phyloP scores from a whole-genome alignment of 2,329 filamentous ascomycete genomes.

The Cadophora luteo-olivacea region DNA sequence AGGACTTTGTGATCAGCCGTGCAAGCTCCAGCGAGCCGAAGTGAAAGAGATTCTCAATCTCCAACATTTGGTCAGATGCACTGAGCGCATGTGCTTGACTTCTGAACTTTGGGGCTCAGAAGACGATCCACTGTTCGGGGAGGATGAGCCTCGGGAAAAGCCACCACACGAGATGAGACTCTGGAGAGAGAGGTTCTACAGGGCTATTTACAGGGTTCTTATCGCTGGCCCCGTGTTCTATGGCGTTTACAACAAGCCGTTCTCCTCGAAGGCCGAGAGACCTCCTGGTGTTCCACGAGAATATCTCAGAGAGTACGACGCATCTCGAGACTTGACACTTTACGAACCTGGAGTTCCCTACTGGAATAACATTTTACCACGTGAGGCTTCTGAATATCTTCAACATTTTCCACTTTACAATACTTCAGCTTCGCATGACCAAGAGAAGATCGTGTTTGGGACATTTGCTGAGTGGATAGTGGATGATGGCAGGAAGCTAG shows the following conservation, averaged over 20 bases:
- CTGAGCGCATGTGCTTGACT: constrained; percentile 1
- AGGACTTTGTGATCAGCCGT: background rate
- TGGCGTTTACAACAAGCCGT: constrained; percentile 4
- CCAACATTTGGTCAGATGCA: constrained; percentile 15
- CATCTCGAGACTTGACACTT: too few relatives aligned
- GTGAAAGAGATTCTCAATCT: background rate
- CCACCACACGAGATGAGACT: background rate
- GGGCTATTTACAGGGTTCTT: constrained; percentile 13
- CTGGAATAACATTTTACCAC: too few relatives aligned
- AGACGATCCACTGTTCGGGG: background rate
- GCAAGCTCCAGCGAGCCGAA: background rate
- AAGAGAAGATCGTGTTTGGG: too few relatives aligned
- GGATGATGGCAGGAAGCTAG: too few relatives aligned
- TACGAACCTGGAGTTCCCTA: too few relatives aligned
- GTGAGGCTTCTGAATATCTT: too few relatives aligned
- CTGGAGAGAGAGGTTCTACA: constrained; percentile 17
- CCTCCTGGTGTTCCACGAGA: background rate
- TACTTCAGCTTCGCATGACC: too few relatives aligned
- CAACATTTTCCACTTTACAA: too few relatives aligned
- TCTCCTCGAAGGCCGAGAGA: background rate
- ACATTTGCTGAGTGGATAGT: too few relatives aligned
- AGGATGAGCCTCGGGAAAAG: background rate
- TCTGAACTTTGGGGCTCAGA: constrained; percentile 1
- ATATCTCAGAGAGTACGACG: constrained; percentile 2
- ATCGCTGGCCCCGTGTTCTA: constrained; percentile 12